Base-by-base conservation (phyloP, 2,329 filamentous ascomycete genomes). In the Fusarium coicis region DNA sequence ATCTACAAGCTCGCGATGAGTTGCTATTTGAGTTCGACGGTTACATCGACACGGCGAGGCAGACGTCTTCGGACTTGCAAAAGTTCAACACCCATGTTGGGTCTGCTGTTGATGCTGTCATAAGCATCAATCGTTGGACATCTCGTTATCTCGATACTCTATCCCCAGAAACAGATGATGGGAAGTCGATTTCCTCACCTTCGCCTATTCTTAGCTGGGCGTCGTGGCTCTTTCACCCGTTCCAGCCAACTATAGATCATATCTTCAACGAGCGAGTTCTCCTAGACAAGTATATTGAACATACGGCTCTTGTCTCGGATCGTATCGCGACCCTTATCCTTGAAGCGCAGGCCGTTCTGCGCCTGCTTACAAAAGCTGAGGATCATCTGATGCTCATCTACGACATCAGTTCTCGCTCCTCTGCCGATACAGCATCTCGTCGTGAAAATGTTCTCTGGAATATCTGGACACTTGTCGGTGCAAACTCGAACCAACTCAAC, bases 1-100 rank as follows among this genome's bases (percentile, higher is more conserved):
- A 89, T 28, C 84, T 96, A 1, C 89, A 90, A 32, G 89, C 89
- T 44, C 89, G 89, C 36, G 88, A 92, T 40, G 92, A 95, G 80
- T 87, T 97, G 18, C 89, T 93, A 9, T 86, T 91, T 28, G 93
- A 96, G 79, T 93, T 97, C 63, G 89, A 93, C 70, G 89, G 89
- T 55, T 97, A 95, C 81, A 89, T 96, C 73, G 89, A 92, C 15
- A 90, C 89, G 1, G 91, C 92, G 4, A 85, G 89, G 7, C 85
- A 87, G 52, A 90, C 92, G 3, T 89, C 92, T 8, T 85, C 87
- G 49, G 90, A 93, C 63, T 85, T 96, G 9, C 91, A 92, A 68
- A 88, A 87, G 65, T 96, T 95, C 86, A 95, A 95, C 82, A 90
- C 89, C 1, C 91, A 92, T 74, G 91, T 95, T 72, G 92, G 92